phyloP scores from a whole-genome alignment of 441 rosid genomes.

The Populus hybrid region DNA sequence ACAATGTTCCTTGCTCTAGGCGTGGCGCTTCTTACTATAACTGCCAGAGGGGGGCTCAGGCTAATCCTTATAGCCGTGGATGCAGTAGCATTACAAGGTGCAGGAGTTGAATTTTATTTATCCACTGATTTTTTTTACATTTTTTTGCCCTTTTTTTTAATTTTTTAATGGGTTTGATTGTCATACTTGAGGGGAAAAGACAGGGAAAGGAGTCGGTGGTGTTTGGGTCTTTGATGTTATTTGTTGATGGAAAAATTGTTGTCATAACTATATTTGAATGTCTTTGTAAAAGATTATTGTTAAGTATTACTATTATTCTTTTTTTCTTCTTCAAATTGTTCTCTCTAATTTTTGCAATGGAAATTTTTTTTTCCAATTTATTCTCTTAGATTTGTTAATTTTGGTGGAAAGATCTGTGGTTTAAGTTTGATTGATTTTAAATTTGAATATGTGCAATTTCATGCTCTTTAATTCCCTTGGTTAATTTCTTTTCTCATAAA shows the following conservation, averaged over 20 bases:
- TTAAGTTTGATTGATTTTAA: not conserved
- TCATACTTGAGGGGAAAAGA: not conserved
- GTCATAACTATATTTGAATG: slow-evolving; percentile 14
- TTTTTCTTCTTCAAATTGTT: not conserved
- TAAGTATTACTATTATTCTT: not conserved
- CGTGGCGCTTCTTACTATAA: slow-evolving; percentile 98
- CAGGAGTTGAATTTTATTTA: slow-evolving; percentile 46
- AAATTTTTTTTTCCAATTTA: too few relatives aligned
- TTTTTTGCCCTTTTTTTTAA: not conserved
- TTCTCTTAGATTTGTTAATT: not conserved
- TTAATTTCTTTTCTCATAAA: too few relatives aligned
- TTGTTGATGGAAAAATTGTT: slow-evolving; percentile 19
- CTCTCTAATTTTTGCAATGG: not conserved
- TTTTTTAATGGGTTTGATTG: not conserved
- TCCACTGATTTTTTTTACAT: not conserved
- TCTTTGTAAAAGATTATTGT: slow-evolving; percentile 29
- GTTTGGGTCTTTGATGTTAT: slow-evolving; percentile 13
- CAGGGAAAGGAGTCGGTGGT: not conserved
- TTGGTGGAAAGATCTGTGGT: not conserved
- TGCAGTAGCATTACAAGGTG: slow-evolving; percentile 90
- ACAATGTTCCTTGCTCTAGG: slow-evolving; percentile 87
- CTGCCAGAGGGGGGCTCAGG: slow-evolving; percentile 70
- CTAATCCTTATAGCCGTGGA: slow-evolving; percentile 87
- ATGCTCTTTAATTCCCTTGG: not conserved
- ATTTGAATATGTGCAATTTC: not conserved